Base-by-base conservation (phyloP, 2,329 filamentous ascomycete genomes). In the Phoma sp. region DNA sequence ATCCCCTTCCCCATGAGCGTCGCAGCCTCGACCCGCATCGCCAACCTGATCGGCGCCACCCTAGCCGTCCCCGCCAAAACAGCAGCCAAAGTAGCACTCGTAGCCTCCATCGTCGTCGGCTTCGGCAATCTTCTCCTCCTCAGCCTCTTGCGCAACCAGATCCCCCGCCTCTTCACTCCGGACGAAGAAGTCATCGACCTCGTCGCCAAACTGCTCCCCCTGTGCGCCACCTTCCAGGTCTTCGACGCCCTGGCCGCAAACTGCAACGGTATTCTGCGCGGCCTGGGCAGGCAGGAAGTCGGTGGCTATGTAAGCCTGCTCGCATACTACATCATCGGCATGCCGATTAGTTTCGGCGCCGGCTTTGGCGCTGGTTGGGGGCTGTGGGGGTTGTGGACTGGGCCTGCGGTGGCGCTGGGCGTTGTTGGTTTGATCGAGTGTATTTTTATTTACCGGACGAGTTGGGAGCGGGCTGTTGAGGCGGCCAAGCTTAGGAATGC, bases 1-100 rank as follows among this genome's bases (percentile, higher is more conserved):
- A 88, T 98, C 43, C 92, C 94, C 0, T 98, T 98, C 78, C 91
- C 94, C 0, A 85, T 97, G 57, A 91, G 89, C 29, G 94, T 98
- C 54, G 93, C 94, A 2, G 87, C 89, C 0, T 94, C 89, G 12
- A 98, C 94, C 0, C 88, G 94, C 1, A 86, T 97, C 13, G 94
- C 93, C 17, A 98, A 97, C 67, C 79, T 98, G 31, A 96, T 98
- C 58, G 95, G 94, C 8, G 93, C 94, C 0, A 89, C 88, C 1
- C 82, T 97, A 10, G 87, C 91, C 2, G 87, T 88, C 40, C 90
- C 93, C 0, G 93, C 93, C 15, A 91, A 88, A 71, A 89, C 85
- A 3, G 89, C 89, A 0, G 90, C 89, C n/a, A 88, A 85, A 74
- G 92, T 96, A 51, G 88, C 86, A 4, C 82, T 96, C 59, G 80